Conservation (phyloP, 1,284 basidiomycete genomes). For the Pseudozyma tsukubaensis region DNA sequence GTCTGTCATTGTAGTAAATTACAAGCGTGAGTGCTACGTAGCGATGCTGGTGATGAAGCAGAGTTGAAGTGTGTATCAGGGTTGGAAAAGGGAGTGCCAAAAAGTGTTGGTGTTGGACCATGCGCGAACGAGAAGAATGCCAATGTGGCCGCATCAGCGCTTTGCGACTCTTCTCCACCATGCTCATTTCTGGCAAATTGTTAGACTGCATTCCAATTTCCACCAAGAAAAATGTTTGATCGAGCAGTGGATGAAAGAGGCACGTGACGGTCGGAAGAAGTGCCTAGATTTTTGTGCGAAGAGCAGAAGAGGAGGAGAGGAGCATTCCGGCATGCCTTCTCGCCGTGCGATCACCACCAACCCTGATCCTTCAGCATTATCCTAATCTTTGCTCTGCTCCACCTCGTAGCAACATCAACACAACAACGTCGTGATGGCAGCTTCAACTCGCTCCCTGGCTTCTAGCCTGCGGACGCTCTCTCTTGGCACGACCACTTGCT, state of each 20-base stretch:
- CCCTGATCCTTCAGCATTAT: not conserved
- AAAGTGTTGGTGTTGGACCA: conserved; percentile 7
- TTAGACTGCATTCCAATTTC: conserved; percentile 5
- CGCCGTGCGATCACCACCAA: not conserved
- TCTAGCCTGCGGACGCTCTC: conserved; percentile 11
- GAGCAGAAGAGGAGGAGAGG: no score
- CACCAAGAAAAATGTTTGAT: not conserved
- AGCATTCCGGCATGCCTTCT: no score
- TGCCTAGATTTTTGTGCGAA: not conserved
- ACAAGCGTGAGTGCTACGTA: not conserved
- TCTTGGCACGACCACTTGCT: not conserved
- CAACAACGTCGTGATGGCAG: conserved; percentile 5
- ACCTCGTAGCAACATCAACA: not conserved
- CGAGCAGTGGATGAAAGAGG: not conserved
- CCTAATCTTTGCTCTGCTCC: not conserved
- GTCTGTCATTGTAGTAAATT: not conserved
- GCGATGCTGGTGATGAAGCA: conserved; percentile 2
- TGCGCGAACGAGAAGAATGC: conserved; percentile 7
- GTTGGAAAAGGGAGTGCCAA: no score
- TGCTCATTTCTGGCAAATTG: not conserved
- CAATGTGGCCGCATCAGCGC: conserved; percentile 1
- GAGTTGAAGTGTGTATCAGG: not conserved
- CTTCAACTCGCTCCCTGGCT: conserved; percentile 6
- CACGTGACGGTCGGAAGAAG: conserved; percentile 32
- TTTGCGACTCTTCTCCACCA: not conserved